Conservation (phyloP, 257 asterid genomes). For the Solanum sitiens region DNA sequence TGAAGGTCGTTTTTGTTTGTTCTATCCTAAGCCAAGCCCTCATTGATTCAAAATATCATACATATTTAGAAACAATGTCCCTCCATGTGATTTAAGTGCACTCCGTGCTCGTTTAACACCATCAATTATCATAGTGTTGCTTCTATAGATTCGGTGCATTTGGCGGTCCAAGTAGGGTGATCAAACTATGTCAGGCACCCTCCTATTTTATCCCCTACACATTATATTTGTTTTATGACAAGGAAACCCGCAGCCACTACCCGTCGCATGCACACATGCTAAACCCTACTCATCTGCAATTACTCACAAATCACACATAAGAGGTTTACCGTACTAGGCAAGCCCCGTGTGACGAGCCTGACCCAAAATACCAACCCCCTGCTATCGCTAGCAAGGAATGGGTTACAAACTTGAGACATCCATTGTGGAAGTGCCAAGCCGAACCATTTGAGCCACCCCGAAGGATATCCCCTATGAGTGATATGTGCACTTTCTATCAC, state of each 20-base stretch:
- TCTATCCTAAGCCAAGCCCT: background rate
- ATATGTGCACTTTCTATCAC: background rate
- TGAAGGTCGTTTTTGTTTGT: background rate
- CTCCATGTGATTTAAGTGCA: background rate
- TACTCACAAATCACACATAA: background rate
- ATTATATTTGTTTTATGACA: background rate
- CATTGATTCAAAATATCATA: background rate
- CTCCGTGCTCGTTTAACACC: background rate
- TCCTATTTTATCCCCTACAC: background rate
- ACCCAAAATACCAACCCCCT: background rate
- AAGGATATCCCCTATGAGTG: background rate
- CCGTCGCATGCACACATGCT: background rate
- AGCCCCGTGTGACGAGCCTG: background rate
- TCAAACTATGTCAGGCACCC: background rate
- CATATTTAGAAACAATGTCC: background rate
- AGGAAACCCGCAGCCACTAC: background rate
- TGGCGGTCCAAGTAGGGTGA: background rate
- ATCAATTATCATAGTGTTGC: background rate
- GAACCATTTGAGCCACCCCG: background rate
- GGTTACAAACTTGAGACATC: background rate
- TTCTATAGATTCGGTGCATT: background rate
- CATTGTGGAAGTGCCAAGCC: background rate
- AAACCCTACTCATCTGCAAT: background rate
- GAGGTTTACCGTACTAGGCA: background rate
- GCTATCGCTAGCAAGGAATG: background rate